These are phyloP conservation scores for Quercus gilva DNA, from an alignment of 306 rosid genomes.

Conservation along the genomic window DNA sequence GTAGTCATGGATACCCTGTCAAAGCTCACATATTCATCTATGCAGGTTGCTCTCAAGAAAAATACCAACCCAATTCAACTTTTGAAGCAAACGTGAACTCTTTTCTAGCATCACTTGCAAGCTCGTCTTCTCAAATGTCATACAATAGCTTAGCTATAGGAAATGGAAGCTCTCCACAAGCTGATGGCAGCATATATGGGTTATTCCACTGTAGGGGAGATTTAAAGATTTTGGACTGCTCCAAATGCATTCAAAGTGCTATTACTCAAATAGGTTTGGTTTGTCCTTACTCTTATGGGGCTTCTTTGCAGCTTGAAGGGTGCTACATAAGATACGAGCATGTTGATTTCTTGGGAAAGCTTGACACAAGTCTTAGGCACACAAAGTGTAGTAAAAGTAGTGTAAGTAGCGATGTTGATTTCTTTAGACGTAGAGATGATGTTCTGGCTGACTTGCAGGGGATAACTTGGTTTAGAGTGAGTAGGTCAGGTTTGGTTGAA, in stretches of 20 bases:
- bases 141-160: slow-evolving; percentile 58
- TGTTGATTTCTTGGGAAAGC: slow-evolving; percentile 62
- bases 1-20: slow-evolving; percentile 33
- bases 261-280: slow-evolving; percentile 57
- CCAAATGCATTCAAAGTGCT: slow-evolving; percentile 50
- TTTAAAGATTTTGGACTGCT: slow-evolving; percentile 53
- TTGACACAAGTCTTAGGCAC: slow-evolving; percentile 49
- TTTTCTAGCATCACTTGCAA: slow-evolving; percentile 51
- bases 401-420: slow-evolving; percentile 51
- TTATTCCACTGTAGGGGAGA: slow-evolving; percentile 82
- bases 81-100: slow-evolving; percentile 64
- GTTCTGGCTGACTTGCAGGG: slow-evolving; percentile 63
- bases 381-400: slow-evolving; percentile 61
- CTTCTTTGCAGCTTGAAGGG: slow-evolving; percentile 74
- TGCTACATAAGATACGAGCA: slow-evolving; percentile 72
- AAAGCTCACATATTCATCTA: too few species aligned
- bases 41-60: slow-evolving; percentile 55
- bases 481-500: too few species aligned
- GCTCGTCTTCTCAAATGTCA: slow-evolving; percentile 63
- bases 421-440: slow-evolving; percentile 76
- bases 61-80: slow-evolving; percentile 64
- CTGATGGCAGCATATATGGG: slow-evolving; percentile 47
- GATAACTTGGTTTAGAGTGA: slow-evolving; percentile 58
- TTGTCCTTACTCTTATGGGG: slow-evolving; percentile 75
- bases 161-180: slow-evolving; percentile 44